These are phyloP conservation scores for Hortiboletus flavorubellus DNA, from an alignment of 768 basidiomycete genomes.

Conservation along the genomic window DNA sequence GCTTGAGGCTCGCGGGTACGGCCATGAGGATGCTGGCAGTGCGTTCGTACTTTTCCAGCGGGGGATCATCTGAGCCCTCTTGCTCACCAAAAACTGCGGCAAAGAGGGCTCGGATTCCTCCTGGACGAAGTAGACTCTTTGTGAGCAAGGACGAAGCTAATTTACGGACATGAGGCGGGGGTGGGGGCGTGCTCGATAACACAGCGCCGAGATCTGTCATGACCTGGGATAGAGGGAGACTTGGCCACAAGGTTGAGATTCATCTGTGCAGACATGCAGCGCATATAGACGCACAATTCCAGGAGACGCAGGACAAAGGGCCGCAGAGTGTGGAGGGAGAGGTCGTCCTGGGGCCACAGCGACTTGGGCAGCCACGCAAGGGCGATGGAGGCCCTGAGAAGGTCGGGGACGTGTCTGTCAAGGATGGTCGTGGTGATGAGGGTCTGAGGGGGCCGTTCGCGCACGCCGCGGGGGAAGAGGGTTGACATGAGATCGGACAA, in stretches of 20 bases:
- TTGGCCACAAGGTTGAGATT: constrained; percentile 17
- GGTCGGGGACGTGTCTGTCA: constrained; percentile 52
- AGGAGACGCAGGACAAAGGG: constrained; percentile 55
- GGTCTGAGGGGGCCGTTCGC: constrained; percentile 51
- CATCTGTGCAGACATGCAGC: constrained; percentile 7
- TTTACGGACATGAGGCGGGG: constrained; percentile 52
- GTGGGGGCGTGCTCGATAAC: constrained; percentile 41
- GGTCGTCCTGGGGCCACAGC: constrained; percentile 35
- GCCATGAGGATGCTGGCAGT: constrained; percentile 60
- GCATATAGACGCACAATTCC: constrained; percentile 50
- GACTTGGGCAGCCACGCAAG: constrained; percentile 74
- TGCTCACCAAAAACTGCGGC: constrained; percentile 67
- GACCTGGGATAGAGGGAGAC: constrained; percentile 62
- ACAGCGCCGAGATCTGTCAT: constrained; percentile 63
- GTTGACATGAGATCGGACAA: constrained; percentile 43
- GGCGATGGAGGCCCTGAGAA: constrained; percentile 57
- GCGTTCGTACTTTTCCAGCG: constrained; percentile 70
- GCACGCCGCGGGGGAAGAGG: constrained; percentile 51
- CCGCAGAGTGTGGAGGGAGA: constrained; percentile 46
- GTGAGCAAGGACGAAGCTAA: constrained; percentile 63
- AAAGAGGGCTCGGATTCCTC: constrained; percentile 68
- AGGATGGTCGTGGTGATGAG: constrained; percentile 57
- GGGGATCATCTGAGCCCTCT: constrained; percentile 47
- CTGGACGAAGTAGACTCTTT: constrained; percentile 64
- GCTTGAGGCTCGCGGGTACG: constrained; percentile 53